Evolutionary conservation across 2,329 filamentous ascomycete genomes (phyloP).

Genomic region (Clonostachys rosea): DNA sequence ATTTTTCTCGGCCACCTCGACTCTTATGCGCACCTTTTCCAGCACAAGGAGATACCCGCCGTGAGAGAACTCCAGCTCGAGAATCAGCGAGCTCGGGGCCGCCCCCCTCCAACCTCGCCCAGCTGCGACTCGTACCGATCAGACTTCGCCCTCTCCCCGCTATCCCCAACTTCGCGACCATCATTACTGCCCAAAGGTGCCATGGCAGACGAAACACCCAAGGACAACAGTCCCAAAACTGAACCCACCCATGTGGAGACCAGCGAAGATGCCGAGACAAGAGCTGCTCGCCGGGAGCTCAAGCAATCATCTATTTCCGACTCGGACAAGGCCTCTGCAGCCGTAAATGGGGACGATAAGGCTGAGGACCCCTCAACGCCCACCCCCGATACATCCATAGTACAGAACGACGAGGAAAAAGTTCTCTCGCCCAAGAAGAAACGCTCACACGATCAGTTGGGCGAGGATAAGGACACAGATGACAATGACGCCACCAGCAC

Average conservation of each 20-base stretch:
- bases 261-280: constrained; percentile 59
- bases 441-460: constrained; percentile 54
- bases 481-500: constrained; percentile 36
- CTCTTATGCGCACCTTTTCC: too few relatives aligned
- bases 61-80: too few relatives aligned
- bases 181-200: background rate
- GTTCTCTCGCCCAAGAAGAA: constrained; percentile 63
- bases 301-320: constrained; percentile 61
- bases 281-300: constrained; percentile 58
- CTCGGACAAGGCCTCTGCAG: constrained; percentile 13
- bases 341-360: constrained; percentile 13
- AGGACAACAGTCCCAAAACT: constrained; percentile 1
- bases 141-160: too few relatives aligned
- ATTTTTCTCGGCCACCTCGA: too few relatives aligned
- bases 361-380: background rate
- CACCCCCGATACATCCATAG: background rate
- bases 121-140: too few relatives aligned
- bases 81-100: too few relatives aligned
- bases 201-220: constrained; percentile 3
- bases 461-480: constrained; percentile 37
- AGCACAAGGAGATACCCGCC: too few relatives aligned
- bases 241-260: constrained; percentile 19
- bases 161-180: too few relatives aligned
- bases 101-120: too few relatives aligned
- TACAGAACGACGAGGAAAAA: constrained; percentile 30